Conservation (phyloP, 805 yeast species). For the Candida insectalens region DNA sequence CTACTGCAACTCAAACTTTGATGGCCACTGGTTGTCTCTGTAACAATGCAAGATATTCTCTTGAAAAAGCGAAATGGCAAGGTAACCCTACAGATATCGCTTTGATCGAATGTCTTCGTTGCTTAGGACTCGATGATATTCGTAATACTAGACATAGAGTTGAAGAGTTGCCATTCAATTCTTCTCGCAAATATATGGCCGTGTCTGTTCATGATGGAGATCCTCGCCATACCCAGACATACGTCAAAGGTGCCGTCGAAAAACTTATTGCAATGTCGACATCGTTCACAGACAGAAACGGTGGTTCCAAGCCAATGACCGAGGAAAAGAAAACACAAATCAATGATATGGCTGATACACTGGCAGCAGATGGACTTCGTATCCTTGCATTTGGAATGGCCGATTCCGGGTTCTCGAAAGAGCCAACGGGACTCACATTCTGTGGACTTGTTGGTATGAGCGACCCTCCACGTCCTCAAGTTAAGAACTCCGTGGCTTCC, state of each 20-base stretch:
- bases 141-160: constrained; percentile 52
- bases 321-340: constrained; percentile 39
- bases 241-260: constrained; percentile 89
- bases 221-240: constrained; percentile 43
- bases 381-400: constrained; percentile 71
- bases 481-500: constrained; percentile 60
- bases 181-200: constrained; percentile 87
- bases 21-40: constrained; percentile 64
- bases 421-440: constrained; percentile 57
- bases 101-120: constrained; percentile 59
- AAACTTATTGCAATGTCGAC: constrained; percentile 52
- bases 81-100: constrained; percentile 98
- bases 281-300: constrained; percentile 48
- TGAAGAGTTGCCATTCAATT: constrained; percentile 77
- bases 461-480: constrained; percentile 94
- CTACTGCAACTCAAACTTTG: constrained; percentile 44
- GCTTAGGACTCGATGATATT: constrained; percentile 62
- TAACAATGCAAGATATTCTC: constrained; percentile 63
- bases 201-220: constrained; percentile 56
- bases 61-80: constrained; percentile 57
- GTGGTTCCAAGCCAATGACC: constrained; percentile 50
- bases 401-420: constrained; percentile 26
- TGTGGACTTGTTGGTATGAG: constrained; percentile 91
- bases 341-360: constrained; percentile 42
- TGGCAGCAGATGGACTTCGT: constrained; percentile 81